phyloP scores from a whole-genome alignment of 1,284 basidiomycete species.

The Stereum hirsutum region DNA sequence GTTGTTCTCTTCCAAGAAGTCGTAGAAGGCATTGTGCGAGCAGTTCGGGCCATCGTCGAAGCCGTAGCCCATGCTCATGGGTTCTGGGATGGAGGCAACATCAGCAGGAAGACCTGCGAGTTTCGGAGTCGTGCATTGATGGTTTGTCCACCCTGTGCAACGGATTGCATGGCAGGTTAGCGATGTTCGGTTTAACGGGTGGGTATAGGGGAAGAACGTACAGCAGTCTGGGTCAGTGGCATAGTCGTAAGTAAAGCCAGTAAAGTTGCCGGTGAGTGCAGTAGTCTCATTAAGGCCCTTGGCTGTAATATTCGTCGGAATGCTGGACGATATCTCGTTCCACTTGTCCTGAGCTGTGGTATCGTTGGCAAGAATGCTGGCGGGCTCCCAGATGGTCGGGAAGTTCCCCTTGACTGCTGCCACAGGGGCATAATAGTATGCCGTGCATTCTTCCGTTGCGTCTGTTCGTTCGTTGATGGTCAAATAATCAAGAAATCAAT shows the following conservation, averaged over 20 bases:
- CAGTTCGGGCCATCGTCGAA: constrained; percentile 76
- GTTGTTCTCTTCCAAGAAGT: constrained; percentile 50
- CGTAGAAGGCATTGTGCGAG: constrained; percentile 52
- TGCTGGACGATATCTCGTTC: constrained; percentile 23
- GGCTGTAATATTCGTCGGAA: constrained; percentile 15
- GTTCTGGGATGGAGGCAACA: constrained; percentile 56
- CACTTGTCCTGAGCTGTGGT: constrained; percentile 32
- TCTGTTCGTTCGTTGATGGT: constrained; percentile 15
- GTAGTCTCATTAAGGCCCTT: too few relatives aligned
- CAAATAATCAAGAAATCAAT: neutral
- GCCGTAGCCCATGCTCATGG: constrained; percentile 50
- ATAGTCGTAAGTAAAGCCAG: constrained; percentile 17
- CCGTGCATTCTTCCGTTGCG: constrained; percentile 26
- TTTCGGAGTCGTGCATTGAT: constrained; percentile 51
- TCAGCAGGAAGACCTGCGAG: constrained; percentile 34
- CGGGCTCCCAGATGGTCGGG: constrained; percentile 34
- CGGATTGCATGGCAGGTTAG: neutral
- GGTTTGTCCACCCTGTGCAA: constrained; percentile 43
- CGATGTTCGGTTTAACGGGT: neutral
- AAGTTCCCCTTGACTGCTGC: constrained; percentile 32
- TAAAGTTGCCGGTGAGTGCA: constrained; percentile 22
- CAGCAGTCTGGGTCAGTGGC: constrained; percentile 35
- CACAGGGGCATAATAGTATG: constrained; percentile 33
- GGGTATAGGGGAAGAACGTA: constrained; percentile 2
- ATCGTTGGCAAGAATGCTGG: constrained; percentile 35